Evolutionary conservation across 148 eudicot genomes (phyloP).

Genomic region (Dysphania ambrosioides): DNA sequence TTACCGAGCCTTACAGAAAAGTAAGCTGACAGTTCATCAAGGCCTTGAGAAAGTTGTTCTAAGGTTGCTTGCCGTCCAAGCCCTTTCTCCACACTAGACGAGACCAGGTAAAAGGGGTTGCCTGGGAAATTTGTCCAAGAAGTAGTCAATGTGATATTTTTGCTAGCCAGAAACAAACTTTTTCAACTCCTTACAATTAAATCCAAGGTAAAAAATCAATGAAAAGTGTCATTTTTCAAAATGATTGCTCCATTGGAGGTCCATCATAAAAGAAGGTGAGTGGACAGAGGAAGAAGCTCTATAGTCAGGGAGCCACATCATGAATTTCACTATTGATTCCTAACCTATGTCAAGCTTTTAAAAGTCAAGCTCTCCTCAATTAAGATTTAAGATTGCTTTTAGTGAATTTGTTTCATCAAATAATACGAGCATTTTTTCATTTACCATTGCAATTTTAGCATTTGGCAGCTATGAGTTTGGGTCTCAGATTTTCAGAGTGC

Average conservation of each 20-base stretch:
- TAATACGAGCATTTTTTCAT: background rate
- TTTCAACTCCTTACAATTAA: background rate
- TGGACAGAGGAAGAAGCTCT: background rate
- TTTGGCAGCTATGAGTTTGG: background rate
- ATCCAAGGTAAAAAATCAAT: background rate
- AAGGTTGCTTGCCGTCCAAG: conserved; percentile 8
- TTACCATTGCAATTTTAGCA: background rate
- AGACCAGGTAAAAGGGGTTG: conserved; percentile 18
- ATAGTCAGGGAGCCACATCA: background rate
- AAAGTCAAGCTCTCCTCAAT: background rate
- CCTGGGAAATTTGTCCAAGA: conserved; percentile 10
- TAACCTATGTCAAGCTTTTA: background rate
- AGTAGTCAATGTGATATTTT: background rate
- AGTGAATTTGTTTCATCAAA: background rate
- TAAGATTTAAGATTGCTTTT: background rate
- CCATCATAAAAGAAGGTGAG: background rate
- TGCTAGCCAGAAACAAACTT: background rate
- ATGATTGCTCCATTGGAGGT: background rate
- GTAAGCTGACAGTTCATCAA: conserved; percentile 31
- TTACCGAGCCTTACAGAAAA: conserved; percentile 28
- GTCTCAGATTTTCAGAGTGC: background rate
- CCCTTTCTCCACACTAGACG: conserved; percentile 13
- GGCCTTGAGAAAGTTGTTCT: conserved; percentile 23
- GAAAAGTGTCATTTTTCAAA: background rate
- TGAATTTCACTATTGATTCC: background rate